Evolutionary conservation across 306 rosid species (phyloP), one percentile per base, ranked within the genome.

Genomic region (Vicia villosa): DNA sequence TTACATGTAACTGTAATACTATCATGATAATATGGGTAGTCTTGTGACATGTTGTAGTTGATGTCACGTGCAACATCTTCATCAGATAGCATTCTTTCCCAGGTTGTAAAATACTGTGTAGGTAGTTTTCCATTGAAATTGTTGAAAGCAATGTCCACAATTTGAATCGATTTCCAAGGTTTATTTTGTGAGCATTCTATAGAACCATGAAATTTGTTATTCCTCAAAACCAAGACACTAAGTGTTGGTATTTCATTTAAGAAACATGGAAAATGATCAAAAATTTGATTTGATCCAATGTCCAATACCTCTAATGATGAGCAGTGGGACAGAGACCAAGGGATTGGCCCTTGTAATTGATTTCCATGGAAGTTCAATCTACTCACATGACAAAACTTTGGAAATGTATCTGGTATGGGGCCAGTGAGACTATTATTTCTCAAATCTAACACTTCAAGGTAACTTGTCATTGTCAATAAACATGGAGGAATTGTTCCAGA

Each of bases 221-320:
- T 26, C 8, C 75, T 64, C 63, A 86, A 68, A 5, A 77, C 37
- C 54, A 86, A 49, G 37, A 83, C 70, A 0, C 72, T 68, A 17
- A 83, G 70, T 8, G 41, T 17, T 42, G 80, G 6, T 40, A 72
- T 75, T 0, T 54, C 19, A 6, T 70, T 77, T 73, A 86, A 68
- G 0, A 55, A 30, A 52, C 73, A 72, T 2, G 91, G 91, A 38
- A 81, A 83, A 0, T 20, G 5, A 26, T 8, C 79, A 0, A 0
- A 2, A 1, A 84, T n/a, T 1, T 72, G 4, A 3, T 86, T 86
- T 12, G n/a, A n/a, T n/a, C 85, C 91, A 3, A 77, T 12, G 59
- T 83, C 52, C 0, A 84, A 3, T 6, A 82, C 72, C 6, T 81
- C 67, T 4, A 83, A 9, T 0, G 0, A 0, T 0, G 1, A 0